Base-by-base conservation (phyloP, 2,329 filamentous ascomycete species). In the Colletotrichum sp. region DNA sequence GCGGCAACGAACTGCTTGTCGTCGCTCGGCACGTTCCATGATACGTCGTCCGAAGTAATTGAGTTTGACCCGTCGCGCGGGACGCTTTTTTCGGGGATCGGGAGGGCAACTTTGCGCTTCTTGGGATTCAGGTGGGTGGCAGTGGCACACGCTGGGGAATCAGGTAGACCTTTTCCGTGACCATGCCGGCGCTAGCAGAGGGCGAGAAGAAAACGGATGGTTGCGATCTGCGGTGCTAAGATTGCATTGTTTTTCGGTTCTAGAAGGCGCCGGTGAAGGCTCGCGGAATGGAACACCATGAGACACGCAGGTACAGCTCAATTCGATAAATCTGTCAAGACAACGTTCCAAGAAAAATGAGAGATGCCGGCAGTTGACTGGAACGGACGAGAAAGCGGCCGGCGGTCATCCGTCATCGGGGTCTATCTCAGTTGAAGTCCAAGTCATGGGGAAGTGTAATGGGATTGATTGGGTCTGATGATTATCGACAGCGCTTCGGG, bases 11-110 rank as follows among this genome's bases (percentile, higher is more conserved):
- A n/a, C 39, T 48, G 18, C 39, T 1, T 27, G 61, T 27, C 62
- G 39, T 52, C 28, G 22, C n/a, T 66, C 30, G 36, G 25, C 62
- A 66, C 36, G 34, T 36, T 66, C n/a, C 43, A 48, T 62, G 56
- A 62, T 69, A 43, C 71, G 16, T 74, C 48, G 28, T 74, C 71
- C 67, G 60, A 65, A n/a, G 66, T 52, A 27, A 43, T 32, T 36
- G 28, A 48, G 60, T 74, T 64, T 55, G 22, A 39, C 25, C 16
- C 28, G 27, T 28, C 43, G 32, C 13, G 8, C 25, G 22, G 36
- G 34, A 15, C 36, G 22, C 67, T 13, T 69, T 55, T 48, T 16
- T 22, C n/a, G 22, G 15, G 55, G 61, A 60, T 22, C 32, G 34
- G 15, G 39, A 69, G 43, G 43, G 43, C n/a, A 36, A 60, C 60